These are phyloP conservation scores for Cercospora nicotianae DNA, from an alignment of 2,329 filamentous ascomycete species.

Conservation along the genomic window DNA sequence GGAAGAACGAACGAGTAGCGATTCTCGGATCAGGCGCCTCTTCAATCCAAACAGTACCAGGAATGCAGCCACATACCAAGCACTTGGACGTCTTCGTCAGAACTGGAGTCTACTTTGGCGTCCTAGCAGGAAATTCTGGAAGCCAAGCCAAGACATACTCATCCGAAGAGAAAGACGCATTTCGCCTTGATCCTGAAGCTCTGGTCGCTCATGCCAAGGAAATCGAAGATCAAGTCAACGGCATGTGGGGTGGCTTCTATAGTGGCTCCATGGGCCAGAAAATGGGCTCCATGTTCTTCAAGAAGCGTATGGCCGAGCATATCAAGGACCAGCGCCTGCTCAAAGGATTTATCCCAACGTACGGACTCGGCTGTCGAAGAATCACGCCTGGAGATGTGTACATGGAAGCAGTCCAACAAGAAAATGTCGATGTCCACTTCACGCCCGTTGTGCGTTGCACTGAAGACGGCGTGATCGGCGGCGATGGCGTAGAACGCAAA, in stretches of 20 bases:
- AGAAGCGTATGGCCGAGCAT: constrained; percentile 49
- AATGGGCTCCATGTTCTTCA: constrained; percentile 41
- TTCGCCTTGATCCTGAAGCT: constrained; percentile 45
- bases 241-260: constrained; percentile 51
- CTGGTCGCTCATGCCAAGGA: constrained; percentile 44
- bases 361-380: constrained; percentile 49
- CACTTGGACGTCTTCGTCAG: constrained; percentile 51
- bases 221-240: constrained; percentile 46
- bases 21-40: constrained; percentile 49
- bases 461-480: constrained; percentile 48
- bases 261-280: constrained; percentile 44
- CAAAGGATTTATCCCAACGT: constrained; percentile 50
- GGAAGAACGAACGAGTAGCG: constrained; percentile 45
- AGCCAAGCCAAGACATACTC: constrained; percentile 48
- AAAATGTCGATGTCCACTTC: constrained; percentile 54
- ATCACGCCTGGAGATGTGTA: constrained; percentile 54
- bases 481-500: constrained; percentile 44
- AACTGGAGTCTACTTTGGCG: constrained; percentile 45
- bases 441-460: constrained; percentile 49
- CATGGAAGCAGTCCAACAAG: constrained; percentile 52
- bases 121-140: constrained; percentile 49
- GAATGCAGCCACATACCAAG: constrained; percentile 49
- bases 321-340: constrained; percentile 54
- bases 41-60: constrained; percentile 50
- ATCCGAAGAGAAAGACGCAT: constrained; percentile 45